A percentile compares a stretch with the other conserved stretches of the same genome.
phyloP scores from a whole-genome alignment of 1,139 yeast genomes.

The Pichia sp. region DNA sequence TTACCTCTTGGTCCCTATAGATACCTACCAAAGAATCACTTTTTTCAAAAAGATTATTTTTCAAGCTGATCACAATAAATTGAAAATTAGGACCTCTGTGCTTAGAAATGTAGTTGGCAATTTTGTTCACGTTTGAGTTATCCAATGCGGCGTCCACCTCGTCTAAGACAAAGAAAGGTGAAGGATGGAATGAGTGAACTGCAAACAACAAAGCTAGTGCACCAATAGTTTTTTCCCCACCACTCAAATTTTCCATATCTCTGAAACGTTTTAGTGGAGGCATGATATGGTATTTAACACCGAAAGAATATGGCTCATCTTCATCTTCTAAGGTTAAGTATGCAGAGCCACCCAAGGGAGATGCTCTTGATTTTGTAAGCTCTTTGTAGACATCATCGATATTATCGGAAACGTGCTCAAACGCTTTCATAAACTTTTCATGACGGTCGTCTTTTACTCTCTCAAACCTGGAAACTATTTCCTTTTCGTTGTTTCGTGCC shows the following conservation, averaged over 20 bases:
- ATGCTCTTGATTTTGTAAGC: constrained; percentile 61
- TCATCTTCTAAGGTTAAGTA: constrained; percentile 81
- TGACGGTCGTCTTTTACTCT: constrained; percentile 57
- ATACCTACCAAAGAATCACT: constrained; percentile 93
- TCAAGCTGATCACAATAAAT: constrained; percentile 89
- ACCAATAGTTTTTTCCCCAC: constrained; percentile 97
- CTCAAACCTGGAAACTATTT: constrained; percentile 53
- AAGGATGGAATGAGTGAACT: constrained; percentile 83
- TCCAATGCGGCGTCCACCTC: constrained; percentile 98
- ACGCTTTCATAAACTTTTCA: constrained; percentile 64
- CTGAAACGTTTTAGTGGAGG: constrained; percentile 94
- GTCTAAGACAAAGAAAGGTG: constrained; percentile 93
- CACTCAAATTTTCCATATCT: constrained; percentile 89
- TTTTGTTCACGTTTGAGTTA: constrained; percentile 76
- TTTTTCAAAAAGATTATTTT: constrained; percentile 74
- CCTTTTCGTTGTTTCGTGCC: constrained; percentile 60
- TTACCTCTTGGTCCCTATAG: constrained; percentile 75
- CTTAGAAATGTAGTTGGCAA: constrained; percentile 76
- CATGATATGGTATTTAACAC: constrained; percentile 89
- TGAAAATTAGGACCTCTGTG: constrained; percentile 81
- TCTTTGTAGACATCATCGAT: constrained; percentile 86
- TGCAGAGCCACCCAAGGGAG: constrained; percentile 90
- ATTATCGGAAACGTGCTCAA: constrained; percentile 64
- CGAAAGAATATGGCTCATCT: constrained; percentile 81
- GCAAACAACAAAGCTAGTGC: constrained; percentile 91